Percentiles rank a stretch among this genome's conserved stretches.
These are phyloP conservation scores for Colletotrichum orchidophilum DNA, from an alignment of 2,329 filamentous ascomycete species.

Conservation along the genomic window DNA sequence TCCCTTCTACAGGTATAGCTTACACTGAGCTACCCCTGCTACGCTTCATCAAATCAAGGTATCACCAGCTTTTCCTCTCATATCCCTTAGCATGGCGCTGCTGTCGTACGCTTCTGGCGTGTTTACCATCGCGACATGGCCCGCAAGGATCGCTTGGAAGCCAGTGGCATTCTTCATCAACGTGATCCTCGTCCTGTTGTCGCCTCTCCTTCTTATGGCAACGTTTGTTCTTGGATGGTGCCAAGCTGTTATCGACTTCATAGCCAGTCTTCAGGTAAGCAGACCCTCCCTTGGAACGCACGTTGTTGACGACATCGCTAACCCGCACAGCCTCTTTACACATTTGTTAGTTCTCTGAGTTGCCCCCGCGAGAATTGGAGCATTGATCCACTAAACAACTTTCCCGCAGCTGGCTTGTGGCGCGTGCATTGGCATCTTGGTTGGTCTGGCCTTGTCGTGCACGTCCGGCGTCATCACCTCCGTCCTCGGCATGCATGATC, in stretches of 20 bases:
- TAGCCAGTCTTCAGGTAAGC: conserved; percentile 49
- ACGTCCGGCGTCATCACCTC: conserved; percentile 65
- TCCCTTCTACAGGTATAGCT: not conserved
- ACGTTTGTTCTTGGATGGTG: conserved; percentile 40
- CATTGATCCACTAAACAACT: conserved; percentile 39
- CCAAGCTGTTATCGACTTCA: conserved; percentile 39
- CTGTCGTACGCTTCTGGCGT: conserved; percentile 21
- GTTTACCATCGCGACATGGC: conserved; percentile 39
- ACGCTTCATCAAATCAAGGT: not conserved
- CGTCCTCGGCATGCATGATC: conserved; percentile 54
- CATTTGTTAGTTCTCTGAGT: conserved; percentile 47
- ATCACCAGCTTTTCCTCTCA: not conserved
- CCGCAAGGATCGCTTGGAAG: conserved; percentile 42
- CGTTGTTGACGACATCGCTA: not conserved
- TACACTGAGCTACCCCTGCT: not conserved
- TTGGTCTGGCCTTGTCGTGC: conserved; percentile 68
- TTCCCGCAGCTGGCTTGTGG: conserved; percentile 67
- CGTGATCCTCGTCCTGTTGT: conserved; percentile 44
- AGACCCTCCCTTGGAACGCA: conserved; percentile 17
- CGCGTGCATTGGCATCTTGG: conserved; percentile 70
- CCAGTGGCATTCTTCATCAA: conserved; percentile 39
- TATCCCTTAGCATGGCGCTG: conserved; percentile 13
- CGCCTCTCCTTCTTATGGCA: conserved; percentile 48
- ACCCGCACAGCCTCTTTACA: conserved; percentile 50
- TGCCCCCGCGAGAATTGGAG: not conserved